Evolutionary conservation across 1,284 basidiomycete genomes (phyloP).

Genomic region (Earliella scabrosa): DNA sequence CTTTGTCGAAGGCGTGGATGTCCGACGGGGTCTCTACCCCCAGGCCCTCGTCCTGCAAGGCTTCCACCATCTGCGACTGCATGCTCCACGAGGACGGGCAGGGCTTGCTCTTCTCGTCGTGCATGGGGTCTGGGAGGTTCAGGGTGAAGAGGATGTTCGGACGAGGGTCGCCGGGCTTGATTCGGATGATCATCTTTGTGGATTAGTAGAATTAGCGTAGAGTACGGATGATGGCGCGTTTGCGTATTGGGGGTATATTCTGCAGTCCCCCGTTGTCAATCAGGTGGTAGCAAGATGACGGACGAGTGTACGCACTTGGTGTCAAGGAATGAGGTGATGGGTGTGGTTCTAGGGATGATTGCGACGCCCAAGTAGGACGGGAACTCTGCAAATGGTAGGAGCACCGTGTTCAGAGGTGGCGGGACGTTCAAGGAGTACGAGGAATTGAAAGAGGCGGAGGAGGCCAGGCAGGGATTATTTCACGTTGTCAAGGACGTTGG

Average conservation of each 20-base stretch:
- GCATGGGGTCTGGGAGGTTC: conserved; percentile 58
- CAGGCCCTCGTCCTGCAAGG: conserved; percentile 27
- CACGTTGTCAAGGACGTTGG: conserved; percentile 4
- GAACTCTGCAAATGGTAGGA: conserved; percentile 2
- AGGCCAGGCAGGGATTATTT: neutral
- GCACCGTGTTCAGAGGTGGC: neutral
- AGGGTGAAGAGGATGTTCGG: conserved; percentile 77
- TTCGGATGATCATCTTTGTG: conserved; percentile 66
- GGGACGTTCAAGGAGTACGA: neutral
- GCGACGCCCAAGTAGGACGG: conserved; percentile 12
- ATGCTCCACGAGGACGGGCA: conserved; percentile 59
- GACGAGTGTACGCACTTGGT: conserved; percentile 13
- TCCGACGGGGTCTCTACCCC: conserved; percentile 41
- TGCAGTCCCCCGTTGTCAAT: neutral
- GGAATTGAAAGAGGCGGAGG: neutral
- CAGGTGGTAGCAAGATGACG: neutral
- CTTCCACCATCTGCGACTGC: conserved; percentile 61
- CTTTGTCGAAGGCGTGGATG: conserved; percentile 67
- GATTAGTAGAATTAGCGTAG: conserved; percentile 16
- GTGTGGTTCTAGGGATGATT: conserved; percentile 6
- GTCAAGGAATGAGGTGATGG: conserved; percentile 5
- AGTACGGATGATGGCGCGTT: conserved; percentile 14
- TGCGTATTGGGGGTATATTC: conserved; percentile 17
- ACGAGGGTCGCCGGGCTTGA: conserved; percentile 57
- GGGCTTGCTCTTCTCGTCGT: conserved; percentile 40